Evolutionary conservation across 179 eudicot genomes (phyloP).

Genomic region (Vitellaria paradoxa): DNA sequence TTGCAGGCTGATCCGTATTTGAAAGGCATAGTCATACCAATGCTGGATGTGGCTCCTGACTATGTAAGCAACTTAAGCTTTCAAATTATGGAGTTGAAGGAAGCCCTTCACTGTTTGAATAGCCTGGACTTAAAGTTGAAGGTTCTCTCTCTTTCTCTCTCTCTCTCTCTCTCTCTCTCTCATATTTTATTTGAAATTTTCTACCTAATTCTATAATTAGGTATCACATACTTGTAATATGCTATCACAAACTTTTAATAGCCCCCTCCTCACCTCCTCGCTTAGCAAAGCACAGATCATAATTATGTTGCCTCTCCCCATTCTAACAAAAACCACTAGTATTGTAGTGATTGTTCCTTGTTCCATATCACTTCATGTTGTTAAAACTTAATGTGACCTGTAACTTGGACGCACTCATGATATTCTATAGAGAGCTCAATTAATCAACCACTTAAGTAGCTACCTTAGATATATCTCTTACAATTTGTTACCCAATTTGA

Average conservation of each 20-base stretch:
- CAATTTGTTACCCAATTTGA: not conserved
- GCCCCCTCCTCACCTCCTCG: too few species aligned
- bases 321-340: not conserved
- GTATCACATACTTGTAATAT: too few species aligned
- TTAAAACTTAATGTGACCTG: not conserved
- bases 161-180: conserved; percentile 7
- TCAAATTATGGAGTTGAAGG: conserved; percentile 30
- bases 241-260: too few species aligned
- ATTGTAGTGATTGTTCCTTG: not conserved
- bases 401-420: not conserved
- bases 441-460: not conserved
- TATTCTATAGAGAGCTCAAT: not conserved
- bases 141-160: conserved; percentile 28
- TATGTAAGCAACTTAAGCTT: conserved; percentile 16
- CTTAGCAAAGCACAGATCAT: not conserved
- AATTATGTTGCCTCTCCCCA: not conserved
- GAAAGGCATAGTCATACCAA: conserved; percentile 36
- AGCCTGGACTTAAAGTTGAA: conserved; percentile 48
- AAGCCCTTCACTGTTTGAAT: conserved; percentile 40
- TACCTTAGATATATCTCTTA: not conserved
- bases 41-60: conserved; percentile 31
- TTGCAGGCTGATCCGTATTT: conserved; percentile 47
- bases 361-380: not conserved
- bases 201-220: not conserved
- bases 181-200: not conserved